phyloP scores from a whole-genome alignment of 768 basidiomycete genomes.

The Scleroderma bovista region DNA sequence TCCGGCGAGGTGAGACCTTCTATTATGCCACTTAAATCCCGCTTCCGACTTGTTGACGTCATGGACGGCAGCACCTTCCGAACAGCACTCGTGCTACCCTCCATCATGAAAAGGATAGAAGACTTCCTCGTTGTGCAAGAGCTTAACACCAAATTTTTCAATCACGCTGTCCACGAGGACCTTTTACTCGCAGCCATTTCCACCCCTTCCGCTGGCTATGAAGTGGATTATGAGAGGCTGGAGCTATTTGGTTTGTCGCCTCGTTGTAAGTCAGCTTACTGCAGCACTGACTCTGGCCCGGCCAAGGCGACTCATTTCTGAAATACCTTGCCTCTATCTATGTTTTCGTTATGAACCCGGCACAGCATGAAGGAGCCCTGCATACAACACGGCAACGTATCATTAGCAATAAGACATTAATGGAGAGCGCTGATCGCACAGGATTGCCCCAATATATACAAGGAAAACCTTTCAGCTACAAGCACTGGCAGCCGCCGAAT shows the following conservation, averaged over 20 bases:
- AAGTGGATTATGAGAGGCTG: slow-evolving; percentile 77
- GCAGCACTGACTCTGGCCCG: slow-evolving; percentile 6
- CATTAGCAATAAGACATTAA: slow-evolving; percentile 69
- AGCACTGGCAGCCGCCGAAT: slow-evolving; percentile 58
- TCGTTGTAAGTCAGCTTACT: slow-evolving; percentile 17
- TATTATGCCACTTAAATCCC: slow-evolving; percentile 11
- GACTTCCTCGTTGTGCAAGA: slow-evolving; percentile 73
- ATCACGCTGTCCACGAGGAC: slow-evolving; percentile 54
- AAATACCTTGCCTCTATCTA: slow-evolving; percentile 75
- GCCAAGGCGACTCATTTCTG: slow-evolving; percentile 69
- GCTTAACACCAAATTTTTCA: slow-evolving; percentile 64
- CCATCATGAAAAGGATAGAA: slow-evolving; percentile 66
- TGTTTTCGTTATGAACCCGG: slow-evolving; percentile 65
- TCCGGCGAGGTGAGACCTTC: slow-evolving; percentile 56
- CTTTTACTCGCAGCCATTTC: slow-evolving; percentile 63
- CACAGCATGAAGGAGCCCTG: slow-evolving; percentile 58
- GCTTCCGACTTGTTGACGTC: slow-evolving; percentile 18
- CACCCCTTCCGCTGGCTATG: slow-evolving; percentile 62
- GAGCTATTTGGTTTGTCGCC: slow-evolving; percentile 65
- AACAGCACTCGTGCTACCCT: slow-evolving; percentile 67
- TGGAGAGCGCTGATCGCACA: slow-evolving; percentile 45
- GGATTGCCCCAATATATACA: slow-evolving; percentile 74
- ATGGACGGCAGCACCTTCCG: slow-evolving; percentile 50
- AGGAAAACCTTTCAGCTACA: slow-evolving; percentile 61
- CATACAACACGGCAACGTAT: slow-evolving; percentile 62